Base-by-base conservation (phyloP, 2,329 filamentous ascomycete genomes). In the Trichoderma breve region DNA sequence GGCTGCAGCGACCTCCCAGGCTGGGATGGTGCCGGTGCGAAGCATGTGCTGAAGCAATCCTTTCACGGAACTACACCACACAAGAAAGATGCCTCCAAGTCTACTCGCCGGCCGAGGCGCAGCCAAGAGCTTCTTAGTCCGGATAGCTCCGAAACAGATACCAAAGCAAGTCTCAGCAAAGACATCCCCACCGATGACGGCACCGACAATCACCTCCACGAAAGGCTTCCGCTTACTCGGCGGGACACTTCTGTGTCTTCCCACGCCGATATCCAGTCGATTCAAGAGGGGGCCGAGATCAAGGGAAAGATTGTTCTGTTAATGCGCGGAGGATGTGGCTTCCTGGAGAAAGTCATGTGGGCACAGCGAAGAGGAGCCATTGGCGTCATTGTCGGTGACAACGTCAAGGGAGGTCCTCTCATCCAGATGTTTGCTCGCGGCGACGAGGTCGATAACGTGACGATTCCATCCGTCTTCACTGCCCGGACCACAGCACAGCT, bases 391-490 rank as follows among this genome's bases (percentile, higher is more conserved):
- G 95, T 99, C 3, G 96, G 96, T 30, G 96, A 99, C 80, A 93
- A 98, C 80, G 92, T 93, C 72, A 92, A 93, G 73, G 95, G 95
- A 58, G 95, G 94, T 4, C 92, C 92, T 43, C 84, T 99, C 73
- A 93, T 98, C 65, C 96, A 97, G 76, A 99, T 99, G 96, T 98
- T 97, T 81, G 96, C 96, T n/a, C 90, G 93, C 77, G 96, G 95
- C 47, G 95, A 98, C 79, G 81, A 82, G 39, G 97, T 95, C 4
- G 97, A 95, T 39, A 97, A 98, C 78, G 89, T 98, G 75, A 94
- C 94, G 0, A 98, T 99, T 69, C 95, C 96, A 1, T 93, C 96
- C 0, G 87, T 98, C 11, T 99, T 99, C 81, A 98, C 96, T 0
- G 97, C 95, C 0, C 90, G 96, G 76, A 98, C 94, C 0, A 98